Evolutionary conservation across 2,329 filamentous ascomycete species (phyloP), one percentile per base, ranked within the genome.

Genomic region (Alternaria gansuensis): DNA sequence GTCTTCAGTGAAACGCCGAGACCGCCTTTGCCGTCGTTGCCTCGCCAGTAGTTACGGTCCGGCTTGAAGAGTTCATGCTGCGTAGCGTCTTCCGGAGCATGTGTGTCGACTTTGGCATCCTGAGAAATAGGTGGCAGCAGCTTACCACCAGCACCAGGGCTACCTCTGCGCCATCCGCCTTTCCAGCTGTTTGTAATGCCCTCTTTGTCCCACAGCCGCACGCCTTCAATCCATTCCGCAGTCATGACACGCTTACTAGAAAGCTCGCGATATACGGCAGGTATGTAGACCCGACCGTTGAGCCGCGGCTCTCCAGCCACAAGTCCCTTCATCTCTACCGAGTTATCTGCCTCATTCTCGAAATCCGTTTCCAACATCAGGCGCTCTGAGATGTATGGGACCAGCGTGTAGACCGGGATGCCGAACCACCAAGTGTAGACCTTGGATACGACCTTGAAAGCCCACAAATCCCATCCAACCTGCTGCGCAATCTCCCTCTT

Each of bases 191-290:
- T 84, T 0, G 87, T 90, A 73, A 97, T 89, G 52, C 89, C 84
- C 57, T 91, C 88, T 76, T 96, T 96, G 71, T 98, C 94, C 92
- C 93, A 97, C 2, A 99, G 82, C 1, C 93, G 86, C 2, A 96
- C 88, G 6, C 95, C 95, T 78, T 99, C 95, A 59, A 99, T 96
- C 95, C 95, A 99, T 76, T 99, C 95, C 0, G 94, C 93, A 0
- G 93, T 96, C 82, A 99, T 89, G 48, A 99, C 88, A 36, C 95
- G 86, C 73, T 84, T 90, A 14, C 90, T 93, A 51, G 88, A 93
- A 28, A 97, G 84, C 60, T 97, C 92, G 4, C 88, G 83, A 75
- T 96, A 94, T 9, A 96, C 88, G 37, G 88, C 85, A 0, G 95
- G 95, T 7, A 99, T 89, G 75, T 98, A 97, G 2, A 98, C 93